These are phyloP conservation scores for Gaertneriomyces semiglobifer DNA, from an alignment of 192 early-diverging fungal species.

Conservation along the genomic window DNA sequence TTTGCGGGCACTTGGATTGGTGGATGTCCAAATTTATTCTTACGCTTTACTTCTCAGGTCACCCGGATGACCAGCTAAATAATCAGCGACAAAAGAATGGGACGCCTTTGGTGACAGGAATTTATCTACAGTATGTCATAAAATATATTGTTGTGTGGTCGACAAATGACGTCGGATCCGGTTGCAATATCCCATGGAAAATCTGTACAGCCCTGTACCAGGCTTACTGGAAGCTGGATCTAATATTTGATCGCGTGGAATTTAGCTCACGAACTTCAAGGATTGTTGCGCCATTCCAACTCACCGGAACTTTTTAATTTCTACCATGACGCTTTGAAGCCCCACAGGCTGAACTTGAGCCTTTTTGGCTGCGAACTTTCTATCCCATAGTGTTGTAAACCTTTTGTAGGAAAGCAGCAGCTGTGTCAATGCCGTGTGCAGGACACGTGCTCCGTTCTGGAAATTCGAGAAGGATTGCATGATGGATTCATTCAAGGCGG, in stretches of 20 bases:
- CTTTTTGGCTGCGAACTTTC: constrained; percentile 53
- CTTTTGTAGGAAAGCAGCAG: constrained; percentile 90
- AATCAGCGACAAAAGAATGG: no score
- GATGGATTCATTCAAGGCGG: constrained; percentile 76
- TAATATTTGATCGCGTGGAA: not conserved
- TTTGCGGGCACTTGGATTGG: not conserved
- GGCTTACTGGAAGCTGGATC: constrained; percentile 4
- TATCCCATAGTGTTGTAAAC: constrained; percentile 79
- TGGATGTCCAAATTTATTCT: no score
- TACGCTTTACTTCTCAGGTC: constrained; percentile 26
- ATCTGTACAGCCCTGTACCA: no score
- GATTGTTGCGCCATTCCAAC: not conserved
- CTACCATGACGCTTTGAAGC: constrained; percentile 90
- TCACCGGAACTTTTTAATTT: constrained; percentile 81
- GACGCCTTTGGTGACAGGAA: no score
- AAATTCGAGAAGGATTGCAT: constrained; percentile 94
- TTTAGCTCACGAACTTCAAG: no score
- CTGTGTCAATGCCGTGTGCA: constrained; percentile 85
- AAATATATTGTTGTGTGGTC: no score
- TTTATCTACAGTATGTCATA: no score
- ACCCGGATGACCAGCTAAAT: constrained; percentile 40
- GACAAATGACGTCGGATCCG: no score
- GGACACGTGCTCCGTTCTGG: constrained; percentile 86
- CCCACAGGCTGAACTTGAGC: constrained; percentile 71
- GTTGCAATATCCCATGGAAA: no score